Evolutionary conservation across 306 rosid genomes (phyloP).

Genomic region (Pyrus pyrifolia): DNA sequence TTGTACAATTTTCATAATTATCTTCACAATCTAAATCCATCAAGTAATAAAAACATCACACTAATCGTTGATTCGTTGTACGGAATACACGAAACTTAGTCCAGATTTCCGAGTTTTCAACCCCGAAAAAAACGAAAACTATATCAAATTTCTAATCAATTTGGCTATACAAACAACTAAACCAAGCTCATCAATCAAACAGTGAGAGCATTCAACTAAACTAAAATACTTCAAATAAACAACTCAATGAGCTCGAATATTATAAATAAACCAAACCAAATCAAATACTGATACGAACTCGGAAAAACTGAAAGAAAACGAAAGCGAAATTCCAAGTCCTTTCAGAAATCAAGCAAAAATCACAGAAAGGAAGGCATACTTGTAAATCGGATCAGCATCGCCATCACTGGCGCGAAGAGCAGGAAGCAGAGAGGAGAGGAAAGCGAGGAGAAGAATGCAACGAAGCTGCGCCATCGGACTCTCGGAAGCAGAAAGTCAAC

Average conservation of each 20-base stretch:
- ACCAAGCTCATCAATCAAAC: conserved; percentile 5
- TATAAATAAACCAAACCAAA: not conserved
- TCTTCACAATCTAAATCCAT: not conserved
- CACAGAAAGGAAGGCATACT: conserved; percentile 20
- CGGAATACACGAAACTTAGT: not conserved
- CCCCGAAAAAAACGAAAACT: not conserved
- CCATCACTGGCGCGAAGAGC: conserved; percentile 54
- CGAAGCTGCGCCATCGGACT: conserved; percentile 49
- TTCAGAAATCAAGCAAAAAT: not conserved
- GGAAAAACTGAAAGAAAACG: not conserved
- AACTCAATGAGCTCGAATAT: not conserved
- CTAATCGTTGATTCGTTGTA: not conserved
- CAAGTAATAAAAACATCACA: not conserved
- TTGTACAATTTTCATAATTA: not conserved
- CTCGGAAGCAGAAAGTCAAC: conserved; percentile 42
- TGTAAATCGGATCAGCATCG: conserved; percentile 76
- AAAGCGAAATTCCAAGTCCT: not conserved
- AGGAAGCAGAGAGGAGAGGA: conserved; percentile 27
- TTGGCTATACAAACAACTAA: not conserved
- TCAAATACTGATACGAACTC: not conserved
- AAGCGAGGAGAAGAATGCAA: conserved; percentile 27
- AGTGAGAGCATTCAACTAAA: not conserved
- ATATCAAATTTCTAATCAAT: not conserved
- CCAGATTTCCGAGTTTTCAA: not conserved
- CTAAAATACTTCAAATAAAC: not conserved